A percentile compares a stretch with the other conserved stretches of the same genome.
phyloP scores from a whole-genome alignment of 768 basidiomycete genomes.

The Pleurotus citrinopileatus region DNA sequence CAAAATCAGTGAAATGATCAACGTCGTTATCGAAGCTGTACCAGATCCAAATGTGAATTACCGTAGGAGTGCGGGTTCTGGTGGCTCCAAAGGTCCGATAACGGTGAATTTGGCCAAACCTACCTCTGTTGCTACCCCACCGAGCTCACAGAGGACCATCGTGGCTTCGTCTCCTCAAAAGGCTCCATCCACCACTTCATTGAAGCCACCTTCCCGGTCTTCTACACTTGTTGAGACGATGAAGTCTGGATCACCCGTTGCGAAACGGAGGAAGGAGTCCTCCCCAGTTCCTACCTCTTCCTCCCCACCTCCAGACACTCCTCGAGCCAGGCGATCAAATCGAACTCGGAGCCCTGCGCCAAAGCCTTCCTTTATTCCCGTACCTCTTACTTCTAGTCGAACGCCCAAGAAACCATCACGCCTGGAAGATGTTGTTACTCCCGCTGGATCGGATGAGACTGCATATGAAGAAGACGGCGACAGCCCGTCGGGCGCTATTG shows the following conservation, averaged over 20 bases:
- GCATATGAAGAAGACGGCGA: constrained; percentile 49
- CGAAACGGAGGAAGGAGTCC: constrained; percentile 68
- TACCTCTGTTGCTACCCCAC: constrained; percentile 19
- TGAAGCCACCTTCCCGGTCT: constrained; percentile 42
- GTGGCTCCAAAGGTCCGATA: constrained; percentile 20
- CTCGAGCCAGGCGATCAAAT: constrained; percentile 12
- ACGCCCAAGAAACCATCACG: constrained; percentile 19
- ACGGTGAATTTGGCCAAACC: constrained; percentile 25
- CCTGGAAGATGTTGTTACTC: constrained; percentile 34
- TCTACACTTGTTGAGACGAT: constrained; percentile 27
- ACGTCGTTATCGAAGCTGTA: constrained; percentile 61
- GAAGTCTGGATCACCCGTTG: constrained; percentile 25
- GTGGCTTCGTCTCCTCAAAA: constrained; percentile 23
- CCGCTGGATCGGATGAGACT: constrained; percentile 59
- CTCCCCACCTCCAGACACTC: constrained; percentile 16
- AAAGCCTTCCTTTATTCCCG: constrained; percentile 43
- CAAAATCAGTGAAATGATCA: constrained; percentile 55
- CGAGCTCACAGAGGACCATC: constrained; percentile 23
- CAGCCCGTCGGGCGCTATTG: constrained; percentile 53
- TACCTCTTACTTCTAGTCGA: constrained; percentile 30
- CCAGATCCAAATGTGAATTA: constrained; percentile 82
- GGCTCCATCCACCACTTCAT: constrained; percentile 19
- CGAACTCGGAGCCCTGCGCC: constrained; percentile 20
- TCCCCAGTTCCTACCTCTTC: constrained; percentile 33
- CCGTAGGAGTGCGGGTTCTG: constrained; percentile 59